Base-by-base conservation (phyloP, 768 basidiomycete genomes). In the Coprinellus micaceus region DNA sequence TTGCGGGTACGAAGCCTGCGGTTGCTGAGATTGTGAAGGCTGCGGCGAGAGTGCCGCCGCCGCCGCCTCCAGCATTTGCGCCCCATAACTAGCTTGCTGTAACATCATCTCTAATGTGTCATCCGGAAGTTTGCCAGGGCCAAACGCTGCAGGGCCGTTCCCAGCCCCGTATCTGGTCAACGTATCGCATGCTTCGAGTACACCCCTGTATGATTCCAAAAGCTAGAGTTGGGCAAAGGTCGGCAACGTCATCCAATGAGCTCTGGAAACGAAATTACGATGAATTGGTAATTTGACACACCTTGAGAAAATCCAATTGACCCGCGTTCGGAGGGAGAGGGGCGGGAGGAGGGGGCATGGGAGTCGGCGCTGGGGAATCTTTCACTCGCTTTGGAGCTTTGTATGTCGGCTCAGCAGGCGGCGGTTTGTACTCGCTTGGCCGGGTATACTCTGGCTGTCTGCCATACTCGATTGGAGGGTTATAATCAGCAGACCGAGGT, bases 1-100 rank as follows among this genome's bases (percentile, higher is more conserved):
- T 56, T 26, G 56, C 56, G 56, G 40, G 52, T 58, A 40, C 54
- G 54, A 21, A 56, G 51, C 33, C 46, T 50, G 22, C 37, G 10
- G 33, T 54, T 53, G 33, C 22, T 15, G 61, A 43, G 39, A 56
- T 43, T 44, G 60, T 56, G 33, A 53, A 56, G n/a, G 61, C 59
- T 49, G 53, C 13, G 61, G 56, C 13, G 52, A 51, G 28, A 47
- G 57, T 19, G 47, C 49, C 15, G 61, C 64, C 15, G 52, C 60
- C 3, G 58, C 59, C n/a, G 78, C 69, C 43, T 81, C 78, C n/a
- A 85, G 64, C 68, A 79, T 69, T 60, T 76, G 74, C 59, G 71
- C 71, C 3, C 75, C 77, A 41, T 71, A 69, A 19, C 67, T 68
- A 24, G 78, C 78, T 46, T 71, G 72, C 61, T 78, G 74, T 48